These are phyloP conservation scores for Deinandra increscens DNA, from an alignment of 129 eudicot species.

Conservation along the genomic window DNA sequence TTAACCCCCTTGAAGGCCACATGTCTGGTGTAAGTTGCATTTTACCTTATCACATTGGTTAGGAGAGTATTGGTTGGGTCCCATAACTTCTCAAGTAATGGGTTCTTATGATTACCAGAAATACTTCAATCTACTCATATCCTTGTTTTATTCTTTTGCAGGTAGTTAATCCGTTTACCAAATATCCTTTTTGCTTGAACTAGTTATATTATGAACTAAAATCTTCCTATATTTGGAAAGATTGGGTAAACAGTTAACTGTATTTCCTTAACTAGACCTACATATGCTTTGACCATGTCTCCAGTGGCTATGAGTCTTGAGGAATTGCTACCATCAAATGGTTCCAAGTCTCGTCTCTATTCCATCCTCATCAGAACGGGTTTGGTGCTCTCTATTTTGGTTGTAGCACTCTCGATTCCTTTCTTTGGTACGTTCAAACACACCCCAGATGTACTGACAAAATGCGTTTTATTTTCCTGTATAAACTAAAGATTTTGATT, in stretches of 20 bases:
- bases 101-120: too few species aligned
- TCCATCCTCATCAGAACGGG: conserved; percentile 74
- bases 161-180: conserved; percentile 95
- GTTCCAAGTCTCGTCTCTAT: conserved; percentile 43
- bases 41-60: too few species aligned
- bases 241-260: too few species aligned
- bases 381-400: conserved; percentile 75
- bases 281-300: conserved; percentile 83
- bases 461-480: not conserved
- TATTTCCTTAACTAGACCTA: conserved; percentile 44
- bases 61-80: too few species aligned
- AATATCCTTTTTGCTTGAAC: conserved; percentile 66
- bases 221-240: not conserved
- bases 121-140: not conserved
- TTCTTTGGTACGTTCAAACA: conserved; percentile 76
- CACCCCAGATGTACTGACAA: too few species aligned
- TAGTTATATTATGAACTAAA: not conserved
- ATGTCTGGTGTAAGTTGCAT: too few species aligned
- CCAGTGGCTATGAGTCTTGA: conserved; percentile 96
- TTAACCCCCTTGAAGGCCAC: too few species aligned
- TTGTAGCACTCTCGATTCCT: conserved; percentile 71
- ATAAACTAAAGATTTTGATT: conserved; percentile 13
- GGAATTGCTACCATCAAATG: conserved; percentile 69
- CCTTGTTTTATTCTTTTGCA: conserved; percentile 39
- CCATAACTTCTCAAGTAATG: too few species aligned